Evolutionary conservation across 768 basidiomycete species (phyloP), one percentile per base, ranked within the genome.

Genomic region (Naganishia vaughanmartiniae): DNA sequence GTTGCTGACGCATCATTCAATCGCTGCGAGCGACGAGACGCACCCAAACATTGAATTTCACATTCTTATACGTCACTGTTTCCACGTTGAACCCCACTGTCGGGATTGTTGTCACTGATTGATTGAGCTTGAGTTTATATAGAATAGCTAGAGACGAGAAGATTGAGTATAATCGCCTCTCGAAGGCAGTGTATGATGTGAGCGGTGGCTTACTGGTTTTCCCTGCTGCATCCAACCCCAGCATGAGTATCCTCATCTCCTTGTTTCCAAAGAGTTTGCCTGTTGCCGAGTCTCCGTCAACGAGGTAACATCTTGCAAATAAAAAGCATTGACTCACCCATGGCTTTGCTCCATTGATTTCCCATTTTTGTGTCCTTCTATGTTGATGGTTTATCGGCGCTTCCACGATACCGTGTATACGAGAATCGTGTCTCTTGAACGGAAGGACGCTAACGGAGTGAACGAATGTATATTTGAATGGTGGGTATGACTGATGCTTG

Each of bases 21-120:
- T 28, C 15, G 34, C 30, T 14, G 4, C 24, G 81, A 26, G 42
- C 28, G 24, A 7, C 24, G 42, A 26, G 24, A 45, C 60, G 15
- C 30, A 63, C 60, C 83, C 83, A 83, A 54, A 83, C 83, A 69
- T 83, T 83, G 77, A 83, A 84, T 75, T 84, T 84, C 39, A 84
- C 93, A 73, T 98, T 97, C 86, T 96, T 96, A 84, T 98, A 98
- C 56, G 93, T 96, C 66, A 98, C 95, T 4, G 95, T 98, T 83
- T 98, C 95, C 71, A 98, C 95, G 78, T 98, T 98, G 87, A 98
- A 98, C 28, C 95, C 95, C 80, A 96, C 93, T 70, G 95, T 98
- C 71, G 95, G 95, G 79, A 98, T 97, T 26, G 95, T 98, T 26
- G 95, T 98, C 70, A 98, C 95, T 60, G 92, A 93, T 83, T 98